phyloP scores from a whole-genome alignment of 2,329 filamentous ascomycete genomes.

The Curvularia lunata region DNA sequence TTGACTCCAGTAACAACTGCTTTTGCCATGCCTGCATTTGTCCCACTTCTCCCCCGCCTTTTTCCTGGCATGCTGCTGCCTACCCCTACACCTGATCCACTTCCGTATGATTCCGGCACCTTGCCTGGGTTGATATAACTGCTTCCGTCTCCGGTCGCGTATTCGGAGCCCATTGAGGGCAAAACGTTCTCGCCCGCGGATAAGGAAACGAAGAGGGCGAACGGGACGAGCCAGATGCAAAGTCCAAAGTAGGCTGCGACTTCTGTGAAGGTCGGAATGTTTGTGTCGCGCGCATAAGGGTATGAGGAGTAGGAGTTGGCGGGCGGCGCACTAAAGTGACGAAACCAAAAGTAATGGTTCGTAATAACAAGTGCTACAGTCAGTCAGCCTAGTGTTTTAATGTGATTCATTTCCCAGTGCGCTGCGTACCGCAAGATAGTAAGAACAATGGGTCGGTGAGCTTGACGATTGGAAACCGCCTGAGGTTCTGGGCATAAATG shows the following conservation, averaged over 20 bases:
- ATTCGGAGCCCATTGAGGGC: conserved; percentile 86
- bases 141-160: conserved; percentile 65
- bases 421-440: conserved; percentile 72
- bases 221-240: conserved; percentile 96
- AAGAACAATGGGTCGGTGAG: conserved; percentile 87
- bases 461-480: conserved; percentile 77
- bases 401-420: not conserved
- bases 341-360: conserved; percentile 97
- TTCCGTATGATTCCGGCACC: conserved; percentile 38
- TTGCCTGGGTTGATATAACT: conserved; percentile 56
- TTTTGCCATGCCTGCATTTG: conserved; percentile 62
- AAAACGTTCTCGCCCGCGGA: conserved; percentile 95
- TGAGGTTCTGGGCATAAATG: conserved; percentile 87
- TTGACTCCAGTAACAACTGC: conserved; percentile 64
- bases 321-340: conserved; percentile 75
- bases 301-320: conserved; percentile 61
- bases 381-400: conserved; percentile 10
- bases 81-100: conserved; percentile 41
- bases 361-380: conserved; percentile 74
- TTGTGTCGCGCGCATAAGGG: conserved; percentile 66
- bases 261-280: conserved; percentile 84
- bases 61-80: conserved; percentile 34
- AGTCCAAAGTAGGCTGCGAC: conserved; percentile 96
- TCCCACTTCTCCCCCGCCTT: conserved; percentile 58
- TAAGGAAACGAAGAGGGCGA: conserved; percentile 91